Percentiles rank a stretch among this genome's conserved stretches.
Evolutionary conservation across 192 early-diverging fungal species (phyloP).

Genomic region (Coemansia sp.): DNA sequence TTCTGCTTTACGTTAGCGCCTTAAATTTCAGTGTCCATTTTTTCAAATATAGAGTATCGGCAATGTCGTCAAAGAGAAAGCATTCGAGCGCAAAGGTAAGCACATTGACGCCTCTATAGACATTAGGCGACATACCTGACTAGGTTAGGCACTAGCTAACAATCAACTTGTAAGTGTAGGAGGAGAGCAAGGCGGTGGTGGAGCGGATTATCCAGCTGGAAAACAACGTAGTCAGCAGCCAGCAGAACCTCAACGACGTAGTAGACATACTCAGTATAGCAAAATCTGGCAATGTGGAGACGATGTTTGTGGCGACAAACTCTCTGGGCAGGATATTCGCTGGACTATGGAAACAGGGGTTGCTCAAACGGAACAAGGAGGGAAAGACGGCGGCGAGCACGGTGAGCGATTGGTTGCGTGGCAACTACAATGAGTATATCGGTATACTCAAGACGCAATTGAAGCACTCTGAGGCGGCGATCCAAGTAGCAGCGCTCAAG

Average conservation of each 20-base stretch:
- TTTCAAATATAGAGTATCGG: not conserved
- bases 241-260: conserved; percentile 78
- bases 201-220: conserved; percentile 64
- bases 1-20: not conserved
- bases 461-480: conserved; percentile 65
- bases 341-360: conserved; percentile 41
- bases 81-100: conserved; percentile 18
- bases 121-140: not conserved
- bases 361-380: conserved; percentile 26
- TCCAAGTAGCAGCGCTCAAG: conserved; percentile 79
- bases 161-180: conserved; percentile 9
- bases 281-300: conserved; percentile 58
- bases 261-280: conserved; percentile 58
- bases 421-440: conserved; percentile 74
- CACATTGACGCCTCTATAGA: not conserved
- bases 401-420: conserved; percentile 75
- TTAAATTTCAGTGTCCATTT: not conserved
- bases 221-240: conserved; percentile 65
- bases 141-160: not conserved
- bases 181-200: conserved; percentile 19
- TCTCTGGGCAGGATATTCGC: conserved; percentile 76
- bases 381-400: not conserved
- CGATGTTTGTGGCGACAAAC: conserved; percentile 72
- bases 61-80: conserved; percentile 46
- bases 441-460: conserved; percentile 62